Evolutionary conservation across 305 asterid genomes (phyloP), one percentile per base, ranked within the genome.

Genomic region (Fraxinus dipetala): DNA sequence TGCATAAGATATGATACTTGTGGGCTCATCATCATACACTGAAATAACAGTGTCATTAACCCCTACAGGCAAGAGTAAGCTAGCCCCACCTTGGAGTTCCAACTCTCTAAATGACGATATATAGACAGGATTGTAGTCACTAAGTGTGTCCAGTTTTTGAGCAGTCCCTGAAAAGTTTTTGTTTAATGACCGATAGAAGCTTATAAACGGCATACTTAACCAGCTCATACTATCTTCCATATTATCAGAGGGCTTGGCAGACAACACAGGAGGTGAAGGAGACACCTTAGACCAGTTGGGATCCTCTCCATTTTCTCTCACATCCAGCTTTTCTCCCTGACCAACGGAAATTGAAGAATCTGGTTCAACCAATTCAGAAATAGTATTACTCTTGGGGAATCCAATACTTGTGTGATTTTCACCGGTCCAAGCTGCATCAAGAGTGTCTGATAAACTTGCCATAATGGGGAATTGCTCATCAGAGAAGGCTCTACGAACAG

Each of bases 401-500:
- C 85, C 89, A 45, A 61, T 51, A 79, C 61, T 75, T 22, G 93
- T 86, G 43, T 85, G 85, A 83, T 86, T 93, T 90, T 92, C 92
- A 35, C 99, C 98, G 13, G 93, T 94, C 98, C 98, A 96, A 18
- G 95, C 98, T 48, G 98, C 98, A 89, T 96, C 95, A 78, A 96
- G 95, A 56, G 98, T 91, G 80, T 91, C 93, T 22, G 98, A 91
- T 88, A 96, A 86, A 88, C 91, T 90, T 72, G 76, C 45, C 48
- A 34, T 28, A 78, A 84, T 87, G 34, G 98, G 92, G 79, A 88
- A 72, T 87, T 92, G 92, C 32, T 93, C 97, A 45, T 89, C 95
- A 31, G 97, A 88, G 75, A 91, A 90, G 63, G 89, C 92, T 82
- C 92, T 87, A 82, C 81, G 92, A 76, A 87, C 85, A 67, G 76